phyloP scores from a whole-genome alignment of 345 rosid species.

The Geranium rotundifolium region DNA sequence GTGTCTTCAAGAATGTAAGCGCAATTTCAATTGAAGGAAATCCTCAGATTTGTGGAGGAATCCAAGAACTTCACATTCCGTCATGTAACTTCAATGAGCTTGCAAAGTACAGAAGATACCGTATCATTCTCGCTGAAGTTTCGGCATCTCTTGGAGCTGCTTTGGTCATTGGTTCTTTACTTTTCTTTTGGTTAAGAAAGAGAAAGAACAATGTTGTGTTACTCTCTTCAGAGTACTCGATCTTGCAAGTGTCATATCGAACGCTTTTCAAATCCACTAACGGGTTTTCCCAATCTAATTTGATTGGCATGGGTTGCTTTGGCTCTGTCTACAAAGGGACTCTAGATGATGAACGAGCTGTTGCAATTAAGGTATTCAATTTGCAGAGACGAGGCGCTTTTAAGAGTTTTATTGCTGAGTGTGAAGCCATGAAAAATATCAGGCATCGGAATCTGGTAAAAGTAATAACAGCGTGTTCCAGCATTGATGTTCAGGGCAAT shows the following conservation, averaged over 20 bases:
- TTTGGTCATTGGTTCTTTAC: not conserved
- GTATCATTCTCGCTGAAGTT: not conserved
- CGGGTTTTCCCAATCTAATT: slow-evolving; percentile 13
- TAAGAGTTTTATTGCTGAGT: slow-evolving; percentile 7
- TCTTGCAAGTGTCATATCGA: slow-evolving; percentile 5
- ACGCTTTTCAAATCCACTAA: slow-evolving; percentile 10
- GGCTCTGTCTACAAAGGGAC: no score
- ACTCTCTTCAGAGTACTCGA: not conserved
- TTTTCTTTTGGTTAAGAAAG: not conserved
- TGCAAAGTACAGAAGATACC: not conserved
- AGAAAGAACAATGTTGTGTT: not conserved
- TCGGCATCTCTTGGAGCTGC: not conserved
- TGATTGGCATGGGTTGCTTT: slow-evolving; percentile 5
- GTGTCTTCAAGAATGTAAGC: slow-evolving; percentile 5
- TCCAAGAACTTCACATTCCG: slow-evolving; percentile 3
- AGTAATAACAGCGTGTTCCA: not conserved
- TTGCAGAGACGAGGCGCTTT: slow-evolving; percentile 12
- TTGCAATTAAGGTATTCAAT: slow-evolving; percentile 20
- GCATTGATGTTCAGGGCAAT: slow-evolving; percentile 4
- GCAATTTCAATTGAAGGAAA: slow-evolving; percentile 6
- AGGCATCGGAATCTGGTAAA: slow-evolving; percentile 8
- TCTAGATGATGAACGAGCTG: no score
- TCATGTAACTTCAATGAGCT: not conserved
- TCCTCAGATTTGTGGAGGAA: slow-evolving; percentile 5
- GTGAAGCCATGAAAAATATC: slow-evolving; percentile 4